Evolutionary conservation across 2,329 filamentous ascomycete species (phyloP), one percentile per base, ranked within the genome.

Genomic region (Aureobasidium leucospermi): DNA sequence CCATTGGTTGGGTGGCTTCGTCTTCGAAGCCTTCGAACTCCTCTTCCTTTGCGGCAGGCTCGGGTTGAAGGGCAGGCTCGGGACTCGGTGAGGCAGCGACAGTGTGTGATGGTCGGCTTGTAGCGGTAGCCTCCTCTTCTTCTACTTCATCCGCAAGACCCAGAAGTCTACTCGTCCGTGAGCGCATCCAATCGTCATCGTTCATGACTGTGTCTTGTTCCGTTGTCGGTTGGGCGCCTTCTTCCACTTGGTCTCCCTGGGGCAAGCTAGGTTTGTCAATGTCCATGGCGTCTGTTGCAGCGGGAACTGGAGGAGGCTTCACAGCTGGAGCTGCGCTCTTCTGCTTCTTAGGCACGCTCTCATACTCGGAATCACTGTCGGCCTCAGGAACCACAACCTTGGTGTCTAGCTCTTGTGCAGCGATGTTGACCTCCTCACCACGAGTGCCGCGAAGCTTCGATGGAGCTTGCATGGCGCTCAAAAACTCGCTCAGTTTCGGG

Each of bases 141-240:
- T 88, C 83, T 61, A 86, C 86, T 45, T 90, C 87, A 67, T 96
- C 90, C 58, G 92, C 79, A 31, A 97, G 78, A 71, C 93, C 94
- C 53, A 96, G 79, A 51, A 96, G 77, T 67, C 93, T 84, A 74
- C 87, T 96, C 13, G 92, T 97, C 66, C 89, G 85, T 63, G 89
- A 93, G 60, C 93, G 85, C 66, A 96, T 79, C 94, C 94, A 99
- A 73, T 97, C 92, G 62, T 87, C 85, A 74, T 96, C 91, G 23
- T 87, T 86, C 3, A 85, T 79, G 53, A 77, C 76, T 47, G 75
- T 70, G 34, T 72, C 71, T 36, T 69, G 69, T 28, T 71, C 31
- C 15, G 13, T 13, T 3, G 60, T 57, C 13, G 38, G n/a, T 6
- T 53, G 67, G 51, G 69, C 68, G 10, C 42, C 42, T 8, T 59